These are phyloP conservation scores for Phellopilus nigrolimitatus DNA, from an alignment of 1,284 basidiomycete genomes.

Conservation along the genomic window DNA sequence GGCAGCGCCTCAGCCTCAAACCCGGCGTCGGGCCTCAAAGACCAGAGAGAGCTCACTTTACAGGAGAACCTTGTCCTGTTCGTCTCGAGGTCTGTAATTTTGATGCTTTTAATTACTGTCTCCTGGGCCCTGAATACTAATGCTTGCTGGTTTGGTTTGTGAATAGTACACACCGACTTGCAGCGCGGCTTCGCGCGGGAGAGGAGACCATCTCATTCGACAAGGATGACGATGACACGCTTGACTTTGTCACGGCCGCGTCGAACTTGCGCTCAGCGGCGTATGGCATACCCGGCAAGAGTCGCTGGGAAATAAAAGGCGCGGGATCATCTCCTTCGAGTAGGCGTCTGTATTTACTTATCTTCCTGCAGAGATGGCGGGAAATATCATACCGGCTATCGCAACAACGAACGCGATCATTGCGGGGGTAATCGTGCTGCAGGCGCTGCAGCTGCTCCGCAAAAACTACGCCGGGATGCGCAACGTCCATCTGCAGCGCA, in stretches of 20 bases:
- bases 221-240: constrained; percentile 96
- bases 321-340: not conserved
- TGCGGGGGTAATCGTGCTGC: constrained; percentile 90
- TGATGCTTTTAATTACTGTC: constrained; percentile 3
- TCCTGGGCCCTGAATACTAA: not conserved
- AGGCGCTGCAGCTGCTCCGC: constrained; percentile 80
- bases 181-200: constrained; percentile 65
- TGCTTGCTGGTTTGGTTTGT: constrained; percentile 4
- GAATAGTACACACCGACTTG: constrained; percentile 70
- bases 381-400: constrained; percentile 98
- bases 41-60: constrained; percentile 72
- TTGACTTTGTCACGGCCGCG: constrained; percentile 94
- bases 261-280: constrained; percentile 90
- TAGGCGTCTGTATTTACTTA: not conserved
- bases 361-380: constrained; percentile 86
- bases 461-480: constrained; percentile 54
- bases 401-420: constrained; percentile 99
- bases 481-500: constrained; percentile 73
- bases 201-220: constrained; percentile 87
- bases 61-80: constrained; percentile 82
- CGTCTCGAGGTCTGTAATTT: constrained; percentile 59
- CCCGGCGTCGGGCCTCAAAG: constrained; percentile 53
- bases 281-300: constrained; percentile 87
- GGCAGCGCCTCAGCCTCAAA: constrained; percentile 21
- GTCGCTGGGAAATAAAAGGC: constrained; percentile 97